Conservation (phyloP, 176 grass and related monocot genomes). For the Juncus inflexus region DNA sequence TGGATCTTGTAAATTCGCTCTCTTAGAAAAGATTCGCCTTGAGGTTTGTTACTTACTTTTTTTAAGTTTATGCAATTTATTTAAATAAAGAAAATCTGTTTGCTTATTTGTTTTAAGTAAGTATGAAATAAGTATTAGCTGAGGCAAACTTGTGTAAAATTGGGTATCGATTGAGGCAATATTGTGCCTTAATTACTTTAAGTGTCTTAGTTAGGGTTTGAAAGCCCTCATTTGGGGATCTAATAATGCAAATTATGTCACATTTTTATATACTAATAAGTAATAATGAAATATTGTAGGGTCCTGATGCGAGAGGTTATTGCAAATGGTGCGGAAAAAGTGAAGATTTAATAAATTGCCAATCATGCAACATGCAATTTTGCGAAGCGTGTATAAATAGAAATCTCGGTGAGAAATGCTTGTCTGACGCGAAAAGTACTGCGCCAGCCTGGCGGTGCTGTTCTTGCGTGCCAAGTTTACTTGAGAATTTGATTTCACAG, state of each 20-base stretch:
- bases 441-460: conserved; percentile 71
- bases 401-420: conserved; percentile 76
- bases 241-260: not conserved
- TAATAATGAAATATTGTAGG: conserved; percentile 20
- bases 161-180: no score
- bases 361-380: conserved; percentile 79
- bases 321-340: conserved; percentile 85
- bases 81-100: no score
- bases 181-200: no score
- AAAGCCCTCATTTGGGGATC: not conserved
- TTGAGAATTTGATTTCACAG: conserved; percentile 59
- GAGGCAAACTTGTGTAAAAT: no score
- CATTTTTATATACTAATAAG: not conserved
- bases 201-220: no score
- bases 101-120: no score
- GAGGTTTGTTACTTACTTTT: conserved; percentile 39
- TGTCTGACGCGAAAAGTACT: conserved; percentile 48
- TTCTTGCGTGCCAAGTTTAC: conserved; percentile 63
- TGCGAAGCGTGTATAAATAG: conserved; percentile 62
- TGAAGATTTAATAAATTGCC: conserved; percentile 70
- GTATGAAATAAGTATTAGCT: no score
- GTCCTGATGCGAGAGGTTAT: conserved; percentile 53
- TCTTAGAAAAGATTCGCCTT: conserved; percentile 81
- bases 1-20: conserved; percentile 72
- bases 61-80: no score